Evolutionary conservation across 2,329 filamentous ascomycete genomes (phyloP), one percentile per base, ranked within the genome.

Genomic region (Conoideocrella luteorostrata): DNA sequence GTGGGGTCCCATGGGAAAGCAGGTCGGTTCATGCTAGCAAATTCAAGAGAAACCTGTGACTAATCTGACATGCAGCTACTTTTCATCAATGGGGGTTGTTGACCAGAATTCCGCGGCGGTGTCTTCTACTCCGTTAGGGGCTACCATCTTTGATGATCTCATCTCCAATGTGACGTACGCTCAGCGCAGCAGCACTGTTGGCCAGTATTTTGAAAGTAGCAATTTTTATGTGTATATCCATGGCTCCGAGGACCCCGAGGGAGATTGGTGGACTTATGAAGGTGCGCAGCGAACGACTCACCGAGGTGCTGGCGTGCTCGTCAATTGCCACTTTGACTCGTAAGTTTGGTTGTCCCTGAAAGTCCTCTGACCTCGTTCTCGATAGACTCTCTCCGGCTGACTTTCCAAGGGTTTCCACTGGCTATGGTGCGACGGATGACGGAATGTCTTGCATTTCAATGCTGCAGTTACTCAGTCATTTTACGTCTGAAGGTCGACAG

Each of bases 201-300:
- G 67, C 21, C 78, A 88, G 22, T 96, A 97, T 60, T 96, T 95
- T 55, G 90, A 97, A 65, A 87, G 88, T 24, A 91, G 80, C 49
- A 98, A 97, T 56, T 82, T 96, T 52, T 83, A 96, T 49, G 82
- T 95, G 29, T 95, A 96, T 57, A 86, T 98, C 46, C 83, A 87
- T 36, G 93, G 93, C 24, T 79, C 74, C 29, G 78, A 89, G 41
- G 88, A 91, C 52, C 78, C 83, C 21, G 69, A 76, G 23, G 81
- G 82, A 7, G 72, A 79, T 34, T 95, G 87, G 85, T 95, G 85
- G 86, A 71, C 73, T 26, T 62, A 60, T 35, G 58, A 52, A 29
- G 54, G 56, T 28, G 63, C 65, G 29, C 63, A 62, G 33, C 64
- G 67, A 49, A 64, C 67, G 48, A 71, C 72, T 18, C 72, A 74